phyloP scores from a whole-genome alignment of 108 stramenopile species.

The Parietichytrium sp. region DNA sequence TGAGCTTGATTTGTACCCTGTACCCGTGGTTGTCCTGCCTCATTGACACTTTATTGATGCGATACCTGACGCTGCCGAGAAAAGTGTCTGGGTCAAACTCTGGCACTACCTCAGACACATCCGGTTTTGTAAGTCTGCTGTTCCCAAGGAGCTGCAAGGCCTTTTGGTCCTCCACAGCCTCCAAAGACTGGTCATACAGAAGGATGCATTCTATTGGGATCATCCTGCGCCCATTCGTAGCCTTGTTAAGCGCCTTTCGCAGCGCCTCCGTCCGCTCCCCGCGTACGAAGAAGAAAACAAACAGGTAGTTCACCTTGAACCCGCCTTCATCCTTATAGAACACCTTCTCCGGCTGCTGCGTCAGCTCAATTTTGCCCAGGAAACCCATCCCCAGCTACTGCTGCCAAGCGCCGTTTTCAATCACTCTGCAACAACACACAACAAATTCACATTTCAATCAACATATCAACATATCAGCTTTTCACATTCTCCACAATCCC shows the following conservation, averaged over 20 bases:
- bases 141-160: not conserved
- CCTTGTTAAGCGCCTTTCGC: not conserved
- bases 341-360: conserved; percentile 22
- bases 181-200: not conserved
- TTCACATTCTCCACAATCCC: too few relatives aligned
- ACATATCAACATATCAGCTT: too few relatives aligned
- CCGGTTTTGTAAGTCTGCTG: not conserved
- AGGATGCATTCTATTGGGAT: conserved; percentile 31
- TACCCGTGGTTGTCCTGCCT: conserved; percentile 36
- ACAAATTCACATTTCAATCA: too few relatives aligned
- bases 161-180: conserved; percentile 10
- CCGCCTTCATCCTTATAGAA: conserved; percentile 36
- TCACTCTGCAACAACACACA: too few relatives aligned
- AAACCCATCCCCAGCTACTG: not conserved
- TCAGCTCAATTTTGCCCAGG: conserved; percentile 26
- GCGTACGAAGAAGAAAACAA: conserved; percentile 18
- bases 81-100: not conserved
- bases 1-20: not conserved
- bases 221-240: not conserved
- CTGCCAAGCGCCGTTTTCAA: too few relatives aligned
- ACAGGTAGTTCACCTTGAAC: conserved; percentile 1
- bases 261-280: conserved; percentile 8
- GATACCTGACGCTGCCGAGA: not conserved
- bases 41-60: conserved; percentile 20
- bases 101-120: not conserved